Base-by-base conservation (phyloP, 805 yeast species). In the Ogataea neopini region DNA sequence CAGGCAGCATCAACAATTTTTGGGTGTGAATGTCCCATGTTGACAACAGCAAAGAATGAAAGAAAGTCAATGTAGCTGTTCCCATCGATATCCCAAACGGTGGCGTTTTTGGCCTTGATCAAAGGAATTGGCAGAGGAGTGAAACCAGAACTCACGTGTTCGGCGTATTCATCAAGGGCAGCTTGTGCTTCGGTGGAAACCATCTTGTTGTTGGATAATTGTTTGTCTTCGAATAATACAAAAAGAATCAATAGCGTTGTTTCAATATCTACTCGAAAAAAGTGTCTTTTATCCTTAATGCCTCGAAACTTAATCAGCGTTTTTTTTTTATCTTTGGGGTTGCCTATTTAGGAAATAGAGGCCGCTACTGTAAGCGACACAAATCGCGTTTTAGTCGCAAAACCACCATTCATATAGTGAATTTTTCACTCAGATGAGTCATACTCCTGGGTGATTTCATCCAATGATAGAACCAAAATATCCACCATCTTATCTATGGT, bases 401-500 rank as follows among this genome's bases (percentile, higher is more conserved):
- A 36, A 8, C 3, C 3, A 9, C 11, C 26, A 17, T 11, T 18
- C 5, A 15, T 9, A 8, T 8, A 5, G 3, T 5, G 20, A 34
- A 13, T 9, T 11, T 11, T 13, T 34, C 37, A 25, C 18, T 25
- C 40, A 23, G 30, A 37, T 6, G 20, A 14, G n/a, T 40, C 49
- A 23, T 25, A 19, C 42, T 40, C 45, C 26, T 22, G 15, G 8
- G 45, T 45, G 9, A 40, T n/a, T 33, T 45, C 38, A 23, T 42
- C 46, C 14, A 50, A 25, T 28, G 56, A 44, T 42, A 52, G 47
- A 7, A 42, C 54, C 20, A 60, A 15, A 9, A 47, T 35, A 2
- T 40, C 48, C 14, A 52, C 57, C 17, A 73, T 63, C 15, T 63
- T 68, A 41, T 65, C 68, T 40, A 59, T 68, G 48, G 72, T 61